A percentile compares a stretch with the other conserved stretches of the same genome.
phyloP scores from a whole-genome alignment of 176 grass and related monocot species.

The bread wheat (Triticum aestivum) region IWGSC_CS_RefSeq_v2.1 NC_057799.1:29951340-29951839 shows the following conservation, averaged over 20 bases:
- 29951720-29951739: too few species aligned
- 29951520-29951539: neutral
- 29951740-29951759: too few species aligned
- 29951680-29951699: too few species aligned
- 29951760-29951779: too few species aligned
- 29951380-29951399: neutral
- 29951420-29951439: too few species aligned
- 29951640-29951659: neutral
- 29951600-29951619: neutral
- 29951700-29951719: too few species aligned
- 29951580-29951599: neutral
- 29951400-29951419: too few species aligned
- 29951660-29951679: neutral
- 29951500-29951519: neutral
- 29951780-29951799: too few species aligned
- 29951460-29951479: neutral
- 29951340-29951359: neutral
- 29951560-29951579: neutral
- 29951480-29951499: neutral
- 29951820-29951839: too few species aligned
- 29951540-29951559: neutral
- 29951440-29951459: neutral
- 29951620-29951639: neutral
- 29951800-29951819: too few species aligned
- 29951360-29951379: neutral